A percentile compares a stretch with the other conserved stretches of the same genome.
Evolutionary conservation across 2,329 filamentous ascomycete species (phyloP).

Genomic region (Neoscytalidium dimidiatum): DNA sequence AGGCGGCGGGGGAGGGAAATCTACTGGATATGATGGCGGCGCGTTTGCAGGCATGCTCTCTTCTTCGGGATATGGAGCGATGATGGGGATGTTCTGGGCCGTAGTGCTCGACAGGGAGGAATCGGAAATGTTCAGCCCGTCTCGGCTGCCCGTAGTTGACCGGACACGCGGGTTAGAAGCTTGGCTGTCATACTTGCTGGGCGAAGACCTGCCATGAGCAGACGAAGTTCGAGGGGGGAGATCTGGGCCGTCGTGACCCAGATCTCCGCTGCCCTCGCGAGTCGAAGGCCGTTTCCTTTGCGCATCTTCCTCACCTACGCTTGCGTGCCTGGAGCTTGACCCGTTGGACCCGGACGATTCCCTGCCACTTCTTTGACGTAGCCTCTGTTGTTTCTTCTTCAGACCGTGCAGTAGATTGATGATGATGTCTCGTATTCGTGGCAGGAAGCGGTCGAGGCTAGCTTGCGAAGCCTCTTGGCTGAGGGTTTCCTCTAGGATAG

Average conservation of each 20-base stretch:
- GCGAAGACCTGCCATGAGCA: constrained; percentile 48
- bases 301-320: constrained; percentile 30
- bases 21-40: constrained; percentile 49
- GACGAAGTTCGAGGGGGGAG: constrained; percentile 49
- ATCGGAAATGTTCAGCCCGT: constrained; percentile 25
- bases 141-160: constrained; percentile 28
- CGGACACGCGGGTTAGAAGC: constrained; percentile 37
- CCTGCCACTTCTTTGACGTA: constrained; percentile 61
- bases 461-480: constrained; percentile 95
- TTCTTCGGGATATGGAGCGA: constrained; percentile 71
- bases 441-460: constrained; percentile 90
- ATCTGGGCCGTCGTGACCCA: constrained; percentile 39
- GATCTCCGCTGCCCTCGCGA: constrained; percentile 44
- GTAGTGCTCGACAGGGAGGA: constrained; percentile 73
- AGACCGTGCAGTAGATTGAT: constrained; percentile 94
- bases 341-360: constrained; percentile 45
- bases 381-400: constrained; percentile 93
- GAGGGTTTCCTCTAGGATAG: constrained; percentile 91
- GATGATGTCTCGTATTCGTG: constrained; percentile 95
- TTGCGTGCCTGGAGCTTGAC: constrained; percentile 41
- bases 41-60: constrained; percentile 48
- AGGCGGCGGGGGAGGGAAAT: constrained; percentile 70
- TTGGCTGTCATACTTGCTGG: constrained; percentile 43
- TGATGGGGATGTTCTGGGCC: constrained; percentile 74
- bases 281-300: constrained; percentile 36